Percentiles rank a stretch among this genome's conserved stretches.
Conservation (phyloP, 2,329 filamentous ascomycete genomes). For the Beauveria asiatica region DNA sequence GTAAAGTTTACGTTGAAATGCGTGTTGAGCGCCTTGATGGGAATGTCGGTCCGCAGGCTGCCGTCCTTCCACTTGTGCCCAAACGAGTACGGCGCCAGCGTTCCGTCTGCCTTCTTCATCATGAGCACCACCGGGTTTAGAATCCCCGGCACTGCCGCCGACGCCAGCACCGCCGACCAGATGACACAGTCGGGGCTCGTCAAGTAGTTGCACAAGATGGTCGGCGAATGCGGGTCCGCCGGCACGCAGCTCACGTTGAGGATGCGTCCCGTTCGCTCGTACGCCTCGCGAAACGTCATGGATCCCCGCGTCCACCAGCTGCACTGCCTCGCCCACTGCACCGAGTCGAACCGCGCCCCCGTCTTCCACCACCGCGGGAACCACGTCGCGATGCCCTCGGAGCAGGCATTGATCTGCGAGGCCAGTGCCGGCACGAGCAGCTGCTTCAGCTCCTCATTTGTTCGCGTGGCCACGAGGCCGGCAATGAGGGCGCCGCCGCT, state of each 20-base stretch:
- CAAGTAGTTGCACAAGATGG: slow-evolving; percentile 90
- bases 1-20: slow-evolving; percentile 99
- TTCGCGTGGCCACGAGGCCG: slow-evolving; percentile 77
- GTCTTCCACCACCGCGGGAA: slow-evolving; percentile 80
- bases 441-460: slow-evolving; percentile 80
- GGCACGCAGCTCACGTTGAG: slow-evolving; percentile 95
- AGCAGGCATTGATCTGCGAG: slow-evolving; percentile 73
- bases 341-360: slow-evolving; percentile 85
- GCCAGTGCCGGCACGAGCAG: slow-evolving; percentile 84
- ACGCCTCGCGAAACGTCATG: slow-evolving; percentile 91
- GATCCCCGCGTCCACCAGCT: slow-evolving; percentile 88
- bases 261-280: slow-evolving; percentile 85
- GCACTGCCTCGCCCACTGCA: slow-evolving; percentile 80
- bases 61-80: slow-evolving; percentile 99
- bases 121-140: slow-evolving; percentile 89
- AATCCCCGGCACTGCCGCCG: slow-evolving; percentile 91
- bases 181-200: slow-evolving; percentile 96
- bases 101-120: slow-evolving; percentile 75
- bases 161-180: slow-evolving; percentile 93
- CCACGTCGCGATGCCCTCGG: slow-evolving; percentile 71
- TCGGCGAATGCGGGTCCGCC: slow-evolving; percentile 84
- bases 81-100: slow-evolving; percentile 82
- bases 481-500: slow-evolving; percentile 90
- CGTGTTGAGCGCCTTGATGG: slow-evolving; percentile 84
- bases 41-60: slow-evolving; percentile 87